phyloP scores from a whole-genome alignment of 2,329 filamentous ascomycete genomes.

The Hymenoscyphus linearis region DNA sequence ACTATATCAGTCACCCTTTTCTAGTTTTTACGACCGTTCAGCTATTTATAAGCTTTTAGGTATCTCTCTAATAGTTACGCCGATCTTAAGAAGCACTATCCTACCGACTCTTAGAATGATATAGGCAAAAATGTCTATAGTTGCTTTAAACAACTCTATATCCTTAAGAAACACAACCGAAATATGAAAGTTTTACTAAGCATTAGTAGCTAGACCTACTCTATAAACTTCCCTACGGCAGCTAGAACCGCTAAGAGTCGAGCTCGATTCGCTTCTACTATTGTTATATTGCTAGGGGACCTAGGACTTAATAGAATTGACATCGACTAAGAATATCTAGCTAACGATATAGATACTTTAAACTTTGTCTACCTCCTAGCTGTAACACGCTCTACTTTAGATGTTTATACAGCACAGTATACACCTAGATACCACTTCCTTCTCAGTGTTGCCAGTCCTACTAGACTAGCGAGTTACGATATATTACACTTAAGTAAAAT shows the following conservation, averaged over 20 bases:
- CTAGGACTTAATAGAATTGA: constrained; percentile 56
- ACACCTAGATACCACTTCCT: constrained; percentile 46
- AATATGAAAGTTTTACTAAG: constrained; percentile 73
- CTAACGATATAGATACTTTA: constrained; percentile 22
- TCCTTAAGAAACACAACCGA: constrained; percentile 72
- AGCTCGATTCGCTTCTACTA: constrained; percentile 60
- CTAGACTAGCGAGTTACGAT: constrained; percentile 43
- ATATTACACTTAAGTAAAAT: constrained; percentile 43
- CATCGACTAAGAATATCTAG: no score
- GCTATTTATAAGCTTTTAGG: constrained; percentile 31
- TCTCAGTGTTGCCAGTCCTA: constrained; percentile 48
- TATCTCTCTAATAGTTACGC: constrained; percentile 64
- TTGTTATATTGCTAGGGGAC: constrained; percentile 67
- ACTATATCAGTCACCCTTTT: constrained; percentile 52
- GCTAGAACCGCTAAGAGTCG: constrained; percentile 59
- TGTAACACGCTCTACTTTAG: constrained; percentile 37
- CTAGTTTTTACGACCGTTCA: constrained; percentile 46
- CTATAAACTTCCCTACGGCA: constrained; percentile 65
- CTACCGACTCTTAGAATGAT: constrained; percentile 65
- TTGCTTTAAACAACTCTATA: constrained; percentile 71
- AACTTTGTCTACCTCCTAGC: constrained; percentile 30
- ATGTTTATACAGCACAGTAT: constrained; percentile 41
- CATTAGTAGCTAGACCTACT: constrained; percentile 85
- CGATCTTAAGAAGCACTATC: constrained; percentile 71
- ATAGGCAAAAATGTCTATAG: constrained; percentile 71